Conservation (phyloP, 768 basidiomycete species). For the Tephrocybe sp. region DNA sequence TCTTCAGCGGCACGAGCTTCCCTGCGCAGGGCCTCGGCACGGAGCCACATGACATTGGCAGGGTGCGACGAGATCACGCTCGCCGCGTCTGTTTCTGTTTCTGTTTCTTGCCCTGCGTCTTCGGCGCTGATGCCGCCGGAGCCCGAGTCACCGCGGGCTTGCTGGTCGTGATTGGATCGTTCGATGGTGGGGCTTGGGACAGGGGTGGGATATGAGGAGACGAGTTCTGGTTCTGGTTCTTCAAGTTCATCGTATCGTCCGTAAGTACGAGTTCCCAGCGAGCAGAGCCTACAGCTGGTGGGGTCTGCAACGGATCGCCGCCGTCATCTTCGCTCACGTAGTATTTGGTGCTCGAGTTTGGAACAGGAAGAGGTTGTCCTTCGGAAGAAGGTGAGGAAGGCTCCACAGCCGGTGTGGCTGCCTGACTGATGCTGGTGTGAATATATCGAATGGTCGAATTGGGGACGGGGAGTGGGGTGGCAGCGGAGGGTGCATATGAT, state of each 20-base stretch:
- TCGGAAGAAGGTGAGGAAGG: neutral
- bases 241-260: slow-evolving; percentile 20
- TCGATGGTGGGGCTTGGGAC: slow-evolving; percentile 7
- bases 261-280: slow-evolving; percentile 12
- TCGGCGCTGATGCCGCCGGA: neutral
- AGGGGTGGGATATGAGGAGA: slow-evolving; percentile 11
- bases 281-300: slow-evolving; percentile 8
- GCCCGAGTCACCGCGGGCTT: neutral
- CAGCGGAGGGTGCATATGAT: slow-evolving; percentile 16
- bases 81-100: slow-evolving; percentile 21
- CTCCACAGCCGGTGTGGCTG: neutral
- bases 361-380: slow-evolving; percentile 24
- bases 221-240: slow-evolving; percentile 5
- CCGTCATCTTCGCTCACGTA: slow-evolving; percentile 13
- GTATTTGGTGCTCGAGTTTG: slow-evolving; percentile 21
- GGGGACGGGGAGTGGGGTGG: slow-evolving; percentile 20
- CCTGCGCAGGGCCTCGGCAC: slow-evolving; percentile 37
- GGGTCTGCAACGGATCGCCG: slow-evolving; percentile 13
- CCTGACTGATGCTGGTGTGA: neutral
- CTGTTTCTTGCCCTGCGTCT: slow-evolving; percentile 14
- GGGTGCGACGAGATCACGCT: slow-evolving; percentile 33
- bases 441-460: slow-evolving; percentile 17
- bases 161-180: neutral
- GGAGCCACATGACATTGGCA: slow-evolving; percentile 28
- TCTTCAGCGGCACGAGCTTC: slow-evolving; percentile 40